phyloP scores from a whole-genome alignment of 306 rosid genomes.

The Luffa aegyptiaca region DNA sequence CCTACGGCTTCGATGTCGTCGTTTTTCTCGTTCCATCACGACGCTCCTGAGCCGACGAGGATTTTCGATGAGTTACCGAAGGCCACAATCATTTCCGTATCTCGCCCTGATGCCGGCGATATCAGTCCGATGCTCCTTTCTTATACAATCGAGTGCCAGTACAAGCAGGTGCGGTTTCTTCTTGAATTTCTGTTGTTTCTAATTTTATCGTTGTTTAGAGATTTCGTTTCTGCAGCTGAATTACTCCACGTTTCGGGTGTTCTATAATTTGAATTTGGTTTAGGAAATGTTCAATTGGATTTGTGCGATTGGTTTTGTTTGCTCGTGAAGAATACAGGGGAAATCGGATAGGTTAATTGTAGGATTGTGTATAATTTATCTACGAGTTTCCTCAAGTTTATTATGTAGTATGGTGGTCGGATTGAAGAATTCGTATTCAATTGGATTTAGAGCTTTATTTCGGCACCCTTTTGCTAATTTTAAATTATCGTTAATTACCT shows the following conservation, averaged over 20 bases:
- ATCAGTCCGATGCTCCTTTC: slow-evolving; percentile 91
- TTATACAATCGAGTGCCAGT: slow-evolving; percentile 72
- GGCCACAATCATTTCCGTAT: slow-evolving; percentile 71
- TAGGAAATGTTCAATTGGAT: background rate
- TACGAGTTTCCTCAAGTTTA: background rate
- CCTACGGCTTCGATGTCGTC: slow-evolving; percentile 32
- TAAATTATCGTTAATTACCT: background rate
- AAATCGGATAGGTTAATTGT: background rate
- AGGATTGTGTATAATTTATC: background rate
- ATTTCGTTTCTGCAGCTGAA: background rate
- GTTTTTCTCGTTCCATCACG: slow-evolving; percentile 33
- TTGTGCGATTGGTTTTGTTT: background rate
- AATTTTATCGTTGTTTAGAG: background rate
- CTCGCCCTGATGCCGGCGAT: slow-evolving; percentile 91
- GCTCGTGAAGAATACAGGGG: background rate
- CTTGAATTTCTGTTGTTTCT: background rate
- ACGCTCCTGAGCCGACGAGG: slow-evolving; percentile 32
- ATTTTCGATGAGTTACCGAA: slow-evolving; percentile 83
- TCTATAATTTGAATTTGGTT: background rate
- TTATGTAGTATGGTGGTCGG: background rate
- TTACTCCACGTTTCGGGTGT: slow-evolving; percentile 4
- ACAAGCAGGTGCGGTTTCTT: slow-evolving; percentile 49
- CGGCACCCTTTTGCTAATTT: background rate
- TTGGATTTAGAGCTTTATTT: background rate
- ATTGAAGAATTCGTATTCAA: background rate